Evolutionary conservation across 768 basidiomycete genomes (phyloP).

Genomic region (Austroboletus eburneus): DNA sequence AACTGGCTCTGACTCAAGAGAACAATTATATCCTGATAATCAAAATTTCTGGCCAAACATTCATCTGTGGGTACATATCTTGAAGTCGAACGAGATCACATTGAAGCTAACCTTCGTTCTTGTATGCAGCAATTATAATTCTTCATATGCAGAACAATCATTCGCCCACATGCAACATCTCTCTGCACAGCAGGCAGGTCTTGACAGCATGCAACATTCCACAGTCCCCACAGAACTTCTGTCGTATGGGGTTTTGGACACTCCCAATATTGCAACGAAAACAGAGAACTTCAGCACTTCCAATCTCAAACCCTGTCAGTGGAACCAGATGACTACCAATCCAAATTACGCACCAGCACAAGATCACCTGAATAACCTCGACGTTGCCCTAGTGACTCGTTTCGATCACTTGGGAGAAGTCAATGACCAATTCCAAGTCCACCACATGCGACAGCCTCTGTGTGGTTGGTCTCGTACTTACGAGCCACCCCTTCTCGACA

Average conservation of each 20-base stretch:
- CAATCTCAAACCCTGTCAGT: not conserved
- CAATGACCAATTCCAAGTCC: not conserved
- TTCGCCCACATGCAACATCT: no score
- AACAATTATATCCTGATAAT: not conserved
- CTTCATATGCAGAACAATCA: not conserved
- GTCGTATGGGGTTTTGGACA: not conserved
- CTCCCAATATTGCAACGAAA: not conserved
- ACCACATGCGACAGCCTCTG: no score
- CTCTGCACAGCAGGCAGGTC: no score
- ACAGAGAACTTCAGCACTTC: not conserved
- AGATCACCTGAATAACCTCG: no score
- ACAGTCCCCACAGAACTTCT: not conserved
- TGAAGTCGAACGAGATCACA: not conserved
- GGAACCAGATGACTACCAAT: not conserved
- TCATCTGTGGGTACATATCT: constrained; percentile 1
- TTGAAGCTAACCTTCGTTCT: constrained; percentile 2
- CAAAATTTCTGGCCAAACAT: not conserved
- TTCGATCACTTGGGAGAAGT: no score
- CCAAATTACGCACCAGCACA: no score
- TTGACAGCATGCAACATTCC: not conserved
- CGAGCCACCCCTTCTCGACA: no score
- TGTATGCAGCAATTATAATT: not conserved
- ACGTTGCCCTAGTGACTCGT: no score
- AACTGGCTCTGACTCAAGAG: not conserved
- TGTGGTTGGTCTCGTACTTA: not conserved